Evolutionary conservation across 495 filamentous ascomycete genomes (phyloP).

Genomic region (Lepidopterella palustris): DNA sequence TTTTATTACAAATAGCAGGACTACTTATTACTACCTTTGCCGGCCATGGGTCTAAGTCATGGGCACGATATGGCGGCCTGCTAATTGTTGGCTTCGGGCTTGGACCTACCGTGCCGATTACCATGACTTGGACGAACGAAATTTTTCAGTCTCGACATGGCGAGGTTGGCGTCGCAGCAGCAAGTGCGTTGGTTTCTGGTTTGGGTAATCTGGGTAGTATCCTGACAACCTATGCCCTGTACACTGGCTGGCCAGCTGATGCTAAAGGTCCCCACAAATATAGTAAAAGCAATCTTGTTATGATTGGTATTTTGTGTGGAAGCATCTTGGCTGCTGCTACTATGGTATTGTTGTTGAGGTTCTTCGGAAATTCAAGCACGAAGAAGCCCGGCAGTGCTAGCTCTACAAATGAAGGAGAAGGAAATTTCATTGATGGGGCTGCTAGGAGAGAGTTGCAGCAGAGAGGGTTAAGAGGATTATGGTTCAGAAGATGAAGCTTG

Average conservation of each 20-base stretch:
- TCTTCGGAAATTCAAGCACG: constrained; percentile 52
- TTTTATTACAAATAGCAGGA: constrained; percentile 73
- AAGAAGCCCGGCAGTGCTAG: constrained; percentile 44
- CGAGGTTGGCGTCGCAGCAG: constrained; percentile 87
- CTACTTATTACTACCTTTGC: constrained; percentile 76
- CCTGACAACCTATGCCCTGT: constrained; percentile 81
- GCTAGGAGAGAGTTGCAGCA: constrained; percentile 61
- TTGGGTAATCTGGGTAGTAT: constrained; percentile 81
- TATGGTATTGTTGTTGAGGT: constrained; percentile 60
- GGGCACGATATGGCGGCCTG: constrained; percentile 84
- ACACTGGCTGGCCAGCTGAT: constrained; percentile 77
- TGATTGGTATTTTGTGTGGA: constrained; percentile 75
- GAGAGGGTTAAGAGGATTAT: constrained; percentile 59
- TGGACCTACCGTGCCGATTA: constrained; percentile 84
- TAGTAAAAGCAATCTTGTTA: constrained; percentile 74
- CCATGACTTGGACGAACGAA: constrained; percentile 88
- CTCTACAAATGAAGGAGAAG: constrained; percentile 37
- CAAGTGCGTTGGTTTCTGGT: constrained; percentile 76
- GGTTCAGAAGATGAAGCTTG: constrained; percentile 31
- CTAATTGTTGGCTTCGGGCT: constrained; percentile 86
- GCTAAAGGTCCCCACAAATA: constrained; percentile 64
- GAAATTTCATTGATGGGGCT: constrained; percentile 59
- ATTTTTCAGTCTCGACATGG: constrained; percentile 86
- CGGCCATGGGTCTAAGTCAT: constrained; percentile 53
- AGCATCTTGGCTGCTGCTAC: constrained; percentile 64